These are phyloP conservation scores for Leccinum insolens DNA, from an alignment of 1,284 basidiomycete genomes.

Conservation along the genomic window DNA sequence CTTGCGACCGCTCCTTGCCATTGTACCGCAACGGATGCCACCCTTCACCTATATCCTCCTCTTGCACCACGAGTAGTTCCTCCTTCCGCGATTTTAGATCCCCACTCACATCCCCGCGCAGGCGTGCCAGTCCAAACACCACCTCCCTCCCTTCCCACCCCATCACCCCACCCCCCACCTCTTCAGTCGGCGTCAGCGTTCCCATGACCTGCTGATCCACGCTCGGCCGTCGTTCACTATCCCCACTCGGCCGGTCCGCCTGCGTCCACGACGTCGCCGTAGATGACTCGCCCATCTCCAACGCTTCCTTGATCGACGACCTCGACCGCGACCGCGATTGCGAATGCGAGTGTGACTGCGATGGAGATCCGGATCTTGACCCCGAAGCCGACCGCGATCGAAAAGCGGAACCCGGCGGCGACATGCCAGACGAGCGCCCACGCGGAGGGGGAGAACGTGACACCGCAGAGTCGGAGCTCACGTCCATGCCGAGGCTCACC, in stretches of 20 bases:
- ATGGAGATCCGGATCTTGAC: background rate
- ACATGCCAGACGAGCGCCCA: background rate
- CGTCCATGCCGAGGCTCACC: background rate
- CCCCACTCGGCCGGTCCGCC: constrained; percentile 16
- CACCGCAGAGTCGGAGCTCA: background rate
- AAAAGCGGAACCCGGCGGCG: constrained; percentile 1
- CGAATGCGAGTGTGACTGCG: constrained; percentile 10
- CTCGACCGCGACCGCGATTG: constrained; percentile 13
- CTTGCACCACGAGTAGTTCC: constrained; percentile 24
- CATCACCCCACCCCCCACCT: background rate
- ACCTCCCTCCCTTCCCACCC: background rate
- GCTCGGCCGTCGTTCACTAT: constrained; percentile 11
- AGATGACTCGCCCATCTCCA: constrained; percentile 26
- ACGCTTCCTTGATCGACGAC: constrained; percentile 17
- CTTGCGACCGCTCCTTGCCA: constrained; percentile 16
- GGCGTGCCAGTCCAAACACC: background rate
- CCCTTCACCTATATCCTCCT: constrained; percentile 33
- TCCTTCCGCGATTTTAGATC: constrained; percentile 15
- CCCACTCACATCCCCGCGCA: background rate
- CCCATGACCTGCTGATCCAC: constrained; percentile 8
- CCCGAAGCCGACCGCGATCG: constrained; percentile 2
- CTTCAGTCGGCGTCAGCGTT: constrained; percentile 6
- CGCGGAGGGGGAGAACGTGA: background rate
- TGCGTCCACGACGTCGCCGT: constrained; percentile 32
- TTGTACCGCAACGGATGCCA: constrained; percentile 28